Percentiles rank a stretch among this genome's conserved stretches.
Evolutionary conservation across 805 yeast species (phyloP).

Genomic region (Candida boleticola): DNA sequence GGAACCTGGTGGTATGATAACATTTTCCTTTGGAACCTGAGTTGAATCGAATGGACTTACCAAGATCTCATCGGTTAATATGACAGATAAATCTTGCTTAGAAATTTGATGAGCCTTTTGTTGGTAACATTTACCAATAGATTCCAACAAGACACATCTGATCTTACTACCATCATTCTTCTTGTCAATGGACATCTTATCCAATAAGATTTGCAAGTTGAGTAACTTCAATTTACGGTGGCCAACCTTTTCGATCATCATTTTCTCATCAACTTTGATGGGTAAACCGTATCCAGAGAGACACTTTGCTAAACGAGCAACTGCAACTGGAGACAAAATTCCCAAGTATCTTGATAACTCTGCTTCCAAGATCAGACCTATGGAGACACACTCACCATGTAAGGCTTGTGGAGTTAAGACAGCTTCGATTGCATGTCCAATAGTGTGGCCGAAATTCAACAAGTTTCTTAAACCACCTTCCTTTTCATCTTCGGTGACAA

Average conservation of each 20-base stretch:
- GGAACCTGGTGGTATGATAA: constrained; percentile 88
- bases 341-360: constrained; percentile 93
- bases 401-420: constrained; percentile 91
- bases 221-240: constrained; percentile 57
- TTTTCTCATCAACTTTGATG: constrained; percentile 67
- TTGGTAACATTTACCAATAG: constrained; percentile 88
- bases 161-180: constrained; percentile 92
- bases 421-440: constrained; percentile 99
- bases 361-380: constrained; percentile 93
- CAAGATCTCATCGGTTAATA: constrained; percentile 75
- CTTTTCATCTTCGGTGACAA: constrained; percentile 90
- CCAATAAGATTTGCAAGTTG: constrained; percentile 70
- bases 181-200: constrained; percentile 93
- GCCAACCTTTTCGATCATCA: constrained; percentile 64
- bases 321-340: constrained; percentile 86
- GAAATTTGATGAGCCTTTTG: constrained; percentile 80
- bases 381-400: constrained; percentile 99
- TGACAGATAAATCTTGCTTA: constrained; percentile 76
- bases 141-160: constrained; percentile 77
- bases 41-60: constrained; percentile 56
- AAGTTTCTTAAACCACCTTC: constrained; percentile 92
- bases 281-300: constrained; percentile 87
- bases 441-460: constrained; percentile 92
- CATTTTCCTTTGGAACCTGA: constrained; percentile 33
- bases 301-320: constrained; percentile 82